Conservation (phyloP, 805 yeast genomes). For the Suhomyces tanzawaensis region DNA sequence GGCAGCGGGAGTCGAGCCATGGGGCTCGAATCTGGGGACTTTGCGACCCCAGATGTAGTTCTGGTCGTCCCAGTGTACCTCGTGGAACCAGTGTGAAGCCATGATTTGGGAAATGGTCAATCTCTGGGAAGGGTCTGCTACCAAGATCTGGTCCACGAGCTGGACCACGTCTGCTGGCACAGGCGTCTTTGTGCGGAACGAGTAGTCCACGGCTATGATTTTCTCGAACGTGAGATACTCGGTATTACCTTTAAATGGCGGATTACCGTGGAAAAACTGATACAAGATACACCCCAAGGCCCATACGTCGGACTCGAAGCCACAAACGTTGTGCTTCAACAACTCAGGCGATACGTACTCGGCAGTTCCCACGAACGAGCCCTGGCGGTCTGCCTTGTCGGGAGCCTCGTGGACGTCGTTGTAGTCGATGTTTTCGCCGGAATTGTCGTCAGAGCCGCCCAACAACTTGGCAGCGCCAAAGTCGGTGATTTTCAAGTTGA, state of each 20-base stretch:
- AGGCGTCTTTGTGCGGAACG: conserved; percentile 34
- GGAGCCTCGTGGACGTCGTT: conserved; percentile 30
- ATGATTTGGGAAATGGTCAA: conserved; percentile 34
- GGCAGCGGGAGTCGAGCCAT: conserved; percentile 4
- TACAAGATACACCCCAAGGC: conserved; percentile 87
- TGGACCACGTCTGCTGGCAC: conserved; percentile 28
- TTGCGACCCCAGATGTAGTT: conserved; percentile 36
- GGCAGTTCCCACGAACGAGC: conserved; percentile 95
- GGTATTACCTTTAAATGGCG: conserved; percentile 85
- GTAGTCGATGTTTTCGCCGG: conserved; percentile 31
- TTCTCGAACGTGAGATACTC: conserved; percentile 87
- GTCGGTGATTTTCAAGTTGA: conserved; percentile 89
- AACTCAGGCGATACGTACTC: conserved; percentile 95
- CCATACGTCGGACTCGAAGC: conserved; percentile 88
- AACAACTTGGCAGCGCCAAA: conserved; percentile 95
- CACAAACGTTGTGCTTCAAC: conserved; percentile 72
- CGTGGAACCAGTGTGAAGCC: conserved; percentile 35
- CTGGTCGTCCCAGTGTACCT: conserved; percentile 40
- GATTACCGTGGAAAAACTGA: conserved; percentile 78
- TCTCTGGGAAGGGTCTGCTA: conserved; percentile 32
- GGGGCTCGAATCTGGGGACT: conserved; percentile 29
- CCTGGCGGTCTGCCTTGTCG: conserved; percentile 26
- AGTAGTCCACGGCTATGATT: conserved; percentile 73
- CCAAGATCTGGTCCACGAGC: conserved; percentile 32
- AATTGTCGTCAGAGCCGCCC: conserved; percentile 33